Conservation (phyloP, 768 basidiomycete genomes). For the Lactarius hengduanensis region DNA sequence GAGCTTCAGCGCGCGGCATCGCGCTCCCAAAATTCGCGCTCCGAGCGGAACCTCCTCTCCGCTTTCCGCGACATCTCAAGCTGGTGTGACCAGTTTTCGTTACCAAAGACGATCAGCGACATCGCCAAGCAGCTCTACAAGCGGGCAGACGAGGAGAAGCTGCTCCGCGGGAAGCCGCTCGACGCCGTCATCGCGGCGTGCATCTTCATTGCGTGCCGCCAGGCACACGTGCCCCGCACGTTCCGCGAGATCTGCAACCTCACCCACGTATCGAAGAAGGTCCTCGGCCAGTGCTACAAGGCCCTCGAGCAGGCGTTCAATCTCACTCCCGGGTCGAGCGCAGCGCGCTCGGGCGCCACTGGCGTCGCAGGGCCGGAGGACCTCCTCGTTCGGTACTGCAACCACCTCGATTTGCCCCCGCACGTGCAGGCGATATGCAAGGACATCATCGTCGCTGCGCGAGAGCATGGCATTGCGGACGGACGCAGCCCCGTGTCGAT, state of each 20-base stretch:
- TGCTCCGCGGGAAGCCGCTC: slow-evolving; percentile 85
- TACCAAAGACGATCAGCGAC: slow-evolving; percentile 91
- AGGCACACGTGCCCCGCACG: slow-evolving; percentile 92
- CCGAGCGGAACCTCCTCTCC: slow-evolving; percentile 80
- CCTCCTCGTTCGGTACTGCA: slow-evolving; percentile 90
- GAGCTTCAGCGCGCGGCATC: slow-evolving; percentile 92
- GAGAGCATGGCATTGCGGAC: slow-evolving; percentile 85
- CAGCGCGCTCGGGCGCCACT: slow-evolving; percentile 37
- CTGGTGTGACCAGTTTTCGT: slow-evolving; percentile 94
- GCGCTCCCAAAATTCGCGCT: slow-evolving; percentile 71
- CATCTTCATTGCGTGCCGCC: slow-evolving; percentile 95
- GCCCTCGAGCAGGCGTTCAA: slow-evolving; percentile 82
- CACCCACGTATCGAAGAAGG: slow-evolving; percentile 93
- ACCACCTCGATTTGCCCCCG: slow-evolving; percentile 82
- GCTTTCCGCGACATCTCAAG: slow-evolving; percentile 90
- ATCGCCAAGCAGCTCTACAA: slow-evolving; percentile 98
- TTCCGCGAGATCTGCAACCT: slow-evolving; percentile 95
- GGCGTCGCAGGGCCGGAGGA: slow-evolving; percentile 71
- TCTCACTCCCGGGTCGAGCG: slow-evolving; percentile 75
- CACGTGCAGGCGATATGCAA: slow-evolving; percentile 80
- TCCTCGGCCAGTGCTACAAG: slow-evolving; percentile 77
- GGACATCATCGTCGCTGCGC: slow-evolving; percentile 77
- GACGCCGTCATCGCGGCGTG: slow-evolving; percentile 96
- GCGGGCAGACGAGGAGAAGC: slow-evolving; percentile 93
- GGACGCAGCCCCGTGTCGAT: slow-evolving; percentile 97